Base-by-base conservation (phyloP, 345 rosid species). In the Abelmoschus esculentus region DNA sequence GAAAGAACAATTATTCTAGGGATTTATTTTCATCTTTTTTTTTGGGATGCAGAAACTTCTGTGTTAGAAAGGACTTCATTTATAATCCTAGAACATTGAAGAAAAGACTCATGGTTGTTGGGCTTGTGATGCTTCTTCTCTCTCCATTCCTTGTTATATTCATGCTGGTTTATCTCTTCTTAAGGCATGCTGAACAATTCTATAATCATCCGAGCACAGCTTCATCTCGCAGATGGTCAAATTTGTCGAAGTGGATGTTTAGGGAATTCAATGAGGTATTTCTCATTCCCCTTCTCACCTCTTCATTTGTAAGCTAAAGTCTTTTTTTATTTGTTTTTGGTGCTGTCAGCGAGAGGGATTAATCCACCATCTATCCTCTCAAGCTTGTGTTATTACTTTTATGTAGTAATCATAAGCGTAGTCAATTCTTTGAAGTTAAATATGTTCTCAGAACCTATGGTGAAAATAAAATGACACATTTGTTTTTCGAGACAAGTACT, bases 131-230 rank as follows among this genome's bases (percentile, higher is more conserved):
- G 90, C 88, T 92, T 78, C 85, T 96, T 52, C 89, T 96, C 61
- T 87, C 93, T 71, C 98, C 98, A 55, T 96, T 96, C 78, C 95
- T 96, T 54, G 97, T 92, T 76, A 96, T 92, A 74, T 96, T 96
- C 81, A 89, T 92, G 97, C 80, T 92, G 74, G 96, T 95, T 46
- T 95, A 88, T 82, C 90, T 91, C 75, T 95, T 95, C 82, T 76
- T 95, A 70, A 85, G 93, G 84, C 99, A 95, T 71, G 99, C 98
- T 69, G 99, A 92, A 76, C 98, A 96, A 74, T 90, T 96, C 66
- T 96, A 92, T 78, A 87, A 96, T 81, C 97, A 91, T 85, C 98
- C 99, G 36, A 89, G 92, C 80, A 89, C 97, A 6, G 99, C 99
- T 74, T 92, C 93, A 19, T 92, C 98, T 70, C 87, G 90, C 72